A percentile compares a stretch with the other conserved stretches of the same genome.
phyloP scores from a whole-genome alignment of 495 filamentous ascomycete genomes.

The Peziza echinospora region DNA sequence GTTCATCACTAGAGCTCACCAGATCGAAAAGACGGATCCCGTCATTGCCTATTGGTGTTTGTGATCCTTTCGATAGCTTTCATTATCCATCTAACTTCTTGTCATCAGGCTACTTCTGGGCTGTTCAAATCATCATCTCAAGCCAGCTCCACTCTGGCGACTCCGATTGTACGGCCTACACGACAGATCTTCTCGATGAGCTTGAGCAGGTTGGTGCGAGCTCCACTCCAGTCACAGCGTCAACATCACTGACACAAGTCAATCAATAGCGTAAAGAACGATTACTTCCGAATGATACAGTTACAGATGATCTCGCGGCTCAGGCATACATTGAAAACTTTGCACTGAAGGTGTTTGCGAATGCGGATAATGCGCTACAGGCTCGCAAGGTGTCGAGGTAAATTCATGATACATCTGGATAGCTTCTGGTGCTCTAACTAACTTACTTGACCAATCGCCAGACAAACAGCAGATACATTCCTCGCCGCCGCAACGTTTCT shows the following conservation, averaged over 20 bases:
- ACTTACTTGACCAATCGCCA: slow-evolving; percentile 19
- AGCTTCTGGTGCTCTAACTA: neutral
- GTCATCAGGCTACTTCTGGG: slow-evolving; percentile 70
- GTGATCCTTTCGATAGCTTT: slow-evolving; percentile 18
- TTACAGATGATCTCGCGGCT: slow-evolving; percentile 62
- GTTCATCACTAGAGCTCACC: slow-evolving; percentile 59
- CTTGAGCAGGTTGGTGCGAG: slow-evolving; percentile 46
- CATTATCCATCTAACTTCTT: no score
- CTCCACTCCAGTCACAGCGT: neutral
- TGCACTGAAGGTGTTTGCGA: slow-evolving; percentile 61
- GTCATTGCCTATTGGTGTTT: slow-evolving; percentile 87
- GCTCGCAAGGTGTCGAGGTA: slow-evolving; percentile 72
- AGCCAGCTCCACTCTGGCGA: slow-evolving; percentile 54
- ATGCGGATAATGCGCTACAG: slow-evolving; percentile 60
- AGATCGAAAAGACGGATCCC: slow-evolving; percentile 66
- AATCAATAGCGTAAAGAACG: slow-evolving; percentile 11
- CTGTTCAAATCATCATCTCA: slow-evolving; percentile 72
- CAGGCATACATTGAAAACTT: slow-evolving; percentile 91
- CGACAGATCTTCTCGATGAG: slow-evolving; percentile 70
- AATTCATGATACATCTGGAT: slow-evolving; percentile 8
- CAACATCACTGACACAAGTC: neutral
- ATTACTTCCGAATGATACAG: slow-evolving; percentile 39
- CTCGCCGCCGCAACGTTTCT: slow-evolving; percentile 80
- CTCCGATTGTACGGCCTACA: slow-evolving; percentile 55
- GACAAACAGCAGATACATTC: slow-evolving; percentile 86